A percentile compares a stretch with the other conserved stretches of the same genome.
Evolutionary conservation across 1,139 yeast genomes (phyloP).

Genomic region (Cylindricascospora bacillispora): DNA sequence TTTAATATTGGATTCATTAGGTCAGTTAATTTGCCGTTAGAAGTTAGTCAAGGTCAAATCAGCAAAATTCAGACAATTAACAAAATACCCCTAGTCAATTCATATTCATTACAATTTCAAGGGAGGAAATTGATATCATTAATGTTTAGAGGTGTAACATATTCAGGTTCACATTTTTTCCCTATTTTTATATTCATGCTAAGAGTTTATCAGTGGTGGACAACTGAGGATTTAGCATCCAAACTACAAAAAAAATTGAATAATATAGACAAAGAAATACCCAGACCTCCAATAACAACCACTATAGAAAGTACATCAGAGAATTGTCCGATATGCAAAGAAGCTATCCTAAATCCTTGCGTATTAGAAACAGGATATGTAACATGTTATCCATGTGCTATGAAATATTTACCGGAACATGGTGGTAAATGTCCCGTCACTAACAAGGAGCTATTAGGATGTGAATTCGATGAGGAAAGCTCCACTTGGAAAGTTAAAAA

Average conservation of each 20-base stretch:
- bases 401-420: conserved; percentile 39
- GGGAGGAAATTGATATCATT: too few species aligned
- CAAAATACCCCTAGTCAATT: too few species aligned
- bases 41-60: too few species aligned
- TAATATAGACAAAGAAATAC: conserved; percentile 38
- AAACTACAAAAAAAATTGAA: conserved; percentile 45
- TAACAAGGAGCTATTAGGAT: conserved; percentile 57
- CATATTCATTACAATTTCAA: too few species aligned
- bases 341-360: conserved; percentile 63
- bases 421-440: conserved; percentile 86
- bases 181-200: conserved; percentile 77
- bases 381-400: conserved; percentile 80
- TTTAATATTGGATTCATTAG: conserved; percentile 62
- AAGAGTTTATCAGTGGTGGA: conserved; percentile 94
- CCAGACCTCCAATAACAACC: conserved; percentile 28
- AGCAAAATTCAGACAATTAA: too few species aligned
- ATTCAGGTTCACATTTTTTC: conserved; percentile 38
- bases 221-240: conserved; percentile 59
- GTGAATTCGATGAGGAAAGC: conserved; percentile 45
- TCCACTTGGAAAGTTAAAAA: conserved; percentile 54
- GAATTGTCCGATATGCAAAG: conserved; percentile 61
- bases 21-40: conserved; percentile 37
- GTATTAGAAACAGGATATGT: conserved; percentile 86
- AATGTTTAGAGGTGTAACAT: conserved; percentile 23
- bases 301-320: conserved; percentile 22